Percentiles rank a stretch among this genome's conserved stretches.
phyloP scores from a whole-genome alignment of 805 yeast species.

The Wickerhamomyces chaumierensis region DNA sequence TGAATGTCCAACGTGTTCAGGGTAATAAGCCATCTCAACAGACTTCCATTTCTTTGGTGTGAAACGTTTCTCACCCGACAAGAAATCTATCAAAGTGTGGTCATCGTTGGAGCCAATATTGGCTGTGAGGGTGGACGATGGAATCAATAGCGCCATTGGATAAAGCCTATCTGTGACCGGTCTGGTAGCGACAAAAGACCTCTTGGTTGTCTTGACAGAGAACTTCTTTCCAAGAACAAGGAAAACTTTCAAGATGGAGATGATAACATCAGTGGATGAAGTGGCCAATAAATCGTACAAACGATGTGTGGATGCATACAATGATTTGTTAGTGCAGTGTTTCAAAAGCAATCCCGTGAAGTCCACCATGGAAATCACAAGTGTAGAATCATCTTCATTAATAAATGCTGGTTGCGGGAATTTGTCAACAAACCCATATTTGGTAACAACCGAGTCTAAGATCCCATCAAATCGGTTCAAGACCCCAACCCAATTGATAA shows the following conservation, averaged over 20 bases:
- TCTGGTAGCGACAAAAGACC: constrained; percentile 12
- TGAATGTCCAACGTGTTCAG: neutral
- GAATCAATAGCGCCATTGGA: constrained; percentile 42
- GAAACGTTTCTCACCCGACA: constrained; percentile 26
- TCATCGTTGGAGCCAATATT: constrained; percentile 25
- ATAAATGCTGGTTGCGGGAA: constrained; percentile 36
- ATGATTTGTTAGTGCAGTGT: constrained; percentile 53
- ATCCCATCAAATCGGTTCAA: constrained; percentile 67
- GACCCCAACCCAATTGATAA: constrained; percentile 68
- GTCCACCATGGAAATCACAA: constrained; percentile 40
- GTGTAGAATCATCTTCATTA: constrained; percentile 30
- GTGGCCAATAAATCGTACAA: constrained; percentile 47
- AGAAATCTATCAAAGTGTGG: constrained; percentile 35
- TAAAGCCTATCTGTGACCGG: constrained; percentile 18
- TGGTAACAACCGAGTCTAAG: constrained; percentile 39
- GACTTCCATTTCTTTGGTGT: constrained; percentile 47
- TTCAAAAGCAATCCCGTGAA: constrained; percentile 57
- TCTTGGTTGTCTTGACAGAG: constrained; percentile 26
- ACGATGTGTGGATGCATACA: constrained; percentile 57
- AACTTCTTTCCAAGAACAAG: constrained; percentile 51
- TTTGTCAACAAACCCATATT: constrained; percentile 39
- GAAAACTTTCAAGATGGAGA: constrained; percentile 50
- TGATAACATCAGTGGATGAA: constrained; percentile 46
- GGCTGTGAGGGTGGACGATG: constrained; percentile 30
- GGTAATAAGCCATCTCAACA: constrained; percentile 42